Evolutionary conservation across 148 eudicot genomes (phyloP).

Genomic region (Rhododendron kiyosumense): DNA sequence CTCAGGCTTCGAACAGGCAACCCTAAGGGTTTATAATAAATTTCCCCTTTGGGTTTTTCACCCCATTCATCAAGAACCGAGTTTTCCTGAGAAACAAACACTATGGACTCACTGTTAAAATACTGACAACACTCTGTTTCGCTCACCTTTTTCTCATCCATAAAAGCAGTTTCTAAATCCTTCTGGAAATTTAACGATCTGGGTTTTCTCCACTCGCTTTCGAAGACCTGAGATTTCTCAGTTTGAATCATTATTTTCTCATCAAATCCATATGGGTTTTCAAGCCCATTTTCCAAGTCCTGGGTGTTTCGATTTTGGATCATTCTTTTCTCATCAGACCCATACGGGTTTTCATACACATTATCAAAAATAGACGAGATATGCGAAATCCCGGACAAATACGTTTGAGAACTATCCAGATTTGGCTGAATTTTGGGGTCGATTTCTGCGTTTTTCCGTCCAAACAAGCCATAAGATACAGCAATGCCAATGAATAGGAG

Average conservation of each 20-base stretch:
- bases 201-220: background rate
- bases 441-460: conserved; percentile 22
- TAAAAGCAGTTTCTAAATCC: background rate
- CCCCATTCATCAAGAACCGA: conserved; percentile 23
- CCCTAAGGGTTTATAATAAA: conserved; percentile 40
- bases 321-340: conserved; percentile 30
- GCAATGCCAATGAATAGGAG: conserved; percentile 64
- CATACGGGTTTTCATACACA: conserved; percentile 34
- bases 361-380: conserved; percentile 55
- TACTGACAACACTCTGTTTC: conserved; percentile 25
- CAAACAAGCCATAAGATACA: conserved; percentile 67
- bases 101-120: conserved; percentile 33
- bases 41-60: background rate
- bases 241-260: background rate
- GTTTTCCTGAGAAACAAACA: conserved; percentile 27
- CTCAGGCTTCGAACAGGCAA: conserved; percentile 73
- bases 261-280: conserved; percentile 3
- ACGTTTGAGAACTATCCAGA: conserved; percentile 12
- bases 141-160: background rate
- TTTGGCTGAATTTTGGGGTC: conserved; percentile 8
- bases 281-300: conserved; percentile 1
- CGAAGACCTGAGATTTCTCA: background rate
- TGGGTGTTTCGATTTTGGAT: conserved; percentile 14
- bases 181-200: background rate
- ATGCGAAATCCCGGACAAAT: conserved; percentile 29